These are phyloP conservation scores for Trichophyton mentagrophytes DNA, from an alignment of 2,329 filamentous ascomycete genomes.

Conservation along the genomic window DNA sequence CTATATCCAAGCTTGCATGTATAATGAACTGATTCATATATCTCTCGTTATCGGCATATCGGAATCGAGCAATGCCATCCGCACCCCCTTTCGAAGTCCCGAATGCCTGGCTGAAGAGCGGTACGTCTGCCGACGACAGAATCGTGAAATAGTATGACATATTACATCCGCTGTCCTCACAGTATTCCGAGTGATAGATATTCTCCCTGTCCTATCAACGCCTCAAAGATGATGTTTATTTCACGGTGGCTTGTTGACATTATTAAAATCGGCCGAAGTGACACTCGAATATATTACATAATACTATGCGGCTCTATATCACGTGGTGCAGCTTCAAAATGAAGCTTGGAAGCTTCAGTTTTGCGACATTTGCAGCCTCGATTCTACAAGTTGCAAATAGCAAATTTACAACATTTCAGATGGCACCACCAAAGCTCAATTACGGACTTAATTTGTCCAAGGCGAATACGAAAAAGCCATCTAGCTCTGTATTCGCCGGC, in stretches of 20 bases:
- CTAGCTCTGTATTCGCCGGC: constrained; percentile 20
- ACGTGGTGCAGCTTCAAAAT: background rate
- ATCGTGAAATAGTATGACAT: constrained; percentile 99
- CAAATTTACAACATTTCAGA: constrained; percentile 4
- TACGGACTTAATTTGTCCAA: constrained; percentile 33
- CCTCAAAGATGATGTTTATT: background rate
- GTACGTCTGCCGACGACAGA: constrained; percentile 87
- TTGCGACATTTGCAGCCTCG: background rate
- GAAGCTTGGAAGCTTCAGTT: background rate
- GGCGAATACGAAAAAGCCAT: constrained; percentile 21
- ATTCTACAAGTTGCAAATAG: background rate
- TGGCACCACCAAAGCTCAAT: constrained; percentile 25
- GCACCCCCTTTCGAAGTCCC: constrained; percentile 92
- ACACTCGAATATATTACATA: background rate
- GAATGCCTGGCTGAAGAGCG: constrained; percentile 93
- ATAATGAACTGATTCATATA: constrained; percentile 97
- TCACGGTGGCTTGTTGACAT: background rate
- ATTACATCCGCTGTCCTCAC: constrained; percentile 14
- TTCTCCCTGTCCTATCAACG: background rate
- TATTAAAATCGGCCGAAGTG: background rate
- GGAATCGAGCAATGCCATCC: constrained; percentile 80
- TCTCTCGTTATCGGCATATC: constrained; percentile 74
- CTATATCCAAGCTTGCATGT: constrained; percentile 83
- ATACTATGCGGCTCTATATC: background rate
- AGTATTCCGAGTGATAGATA: background rate